These are phyloP conservation scores for Penicillium rolfsii DNA, from an alignment of 2,329 filamentous ascomycete genomes.

Conservation along the genomic window DNA sequence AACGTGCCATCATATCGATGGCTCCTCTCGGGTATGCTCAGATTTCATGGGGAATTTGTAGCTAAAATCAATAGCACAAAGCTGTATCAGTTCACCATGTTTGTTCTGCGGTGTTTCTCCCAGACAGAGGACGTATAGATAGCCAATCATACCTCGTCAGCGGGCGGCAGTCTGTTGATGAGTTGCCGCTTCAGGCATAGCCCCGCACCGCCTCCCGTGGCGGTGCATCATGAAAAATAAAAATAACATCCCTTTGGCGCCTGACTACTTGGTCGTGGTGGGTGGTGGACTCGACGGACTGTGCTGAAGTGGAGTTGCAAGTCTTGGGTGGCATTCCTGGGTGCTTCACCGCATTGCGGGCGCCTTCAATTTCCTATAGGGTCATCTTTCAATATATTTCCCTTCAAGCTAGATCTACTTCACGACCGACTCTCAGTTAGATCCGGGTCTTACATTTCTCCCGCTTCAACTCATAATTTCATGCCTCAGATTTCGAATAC, in stretches of 20 bases:
- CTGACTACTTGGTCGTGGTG: not conserved
- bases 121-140: not conserved
- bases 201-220: slow-evolving; percentile 28
- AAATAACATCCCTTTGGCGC: slow-evolving; percentile 12
- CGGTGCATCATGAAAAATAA: slow-evolving; percentile 24
- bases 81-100: not conserved
- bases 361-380: not conserved
- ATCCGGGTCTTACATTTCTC: not conserved
- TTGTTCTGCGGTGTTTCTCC: not conserved
- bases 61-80: not conserved
- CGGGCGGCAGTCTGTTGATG: not conserved
- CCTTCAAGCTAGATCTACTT: not conserved
- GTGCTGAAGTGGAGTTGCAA: slow-evolving; percentile 6
- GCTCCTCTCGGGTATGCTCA: no score
- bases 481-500: slow-evolving; percentile 74
- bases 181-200: not conserved
- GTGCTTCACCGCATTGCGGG: slow-evolving; percentile 16
- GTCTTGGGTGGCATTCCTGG: slow-evolving; percentile 4
- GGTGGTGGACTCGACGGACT: not conserved
- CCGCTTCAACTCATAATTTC: not conserved
- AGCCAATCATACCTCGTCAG: not conserved
- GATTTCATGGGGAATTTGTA: not conserved
- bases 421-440: not conserved
- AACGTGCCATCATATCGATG: not conserved
- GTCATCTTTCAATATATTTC: not conserved